Conservation (phyloP, 2,329 filamentous ascomycete genomes). For the Akanthomyces dipterigenus region DNA sequence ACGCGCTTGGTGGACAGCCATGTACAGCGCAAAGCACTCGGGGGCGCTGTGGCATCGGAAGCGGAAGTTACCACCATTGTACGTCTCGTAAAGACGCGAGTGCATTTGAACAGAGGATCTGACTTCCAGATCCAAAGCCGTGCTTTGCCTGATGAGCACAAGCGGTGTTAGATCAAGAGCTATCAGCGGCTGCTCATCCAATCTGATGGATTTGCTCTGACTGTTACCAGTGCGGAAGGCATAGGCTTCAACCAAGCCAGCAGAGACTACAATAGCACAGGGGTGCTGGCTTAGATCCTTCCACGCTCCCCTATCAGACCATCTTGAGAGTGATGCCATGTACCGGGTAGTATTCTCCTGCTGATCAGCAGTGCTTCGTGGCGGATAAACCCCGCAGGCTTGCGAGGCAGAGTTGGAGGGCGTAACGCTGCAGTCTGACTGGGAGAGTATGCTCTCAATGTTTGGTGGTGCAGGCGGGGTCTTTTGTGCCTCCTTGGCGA, state of each 20-base stretch:
- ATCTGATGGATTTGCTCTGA: constrained; percentile 20
- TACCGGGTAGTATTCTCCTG: constrained; percentile 40
- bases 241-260: constrained; percentile 54
- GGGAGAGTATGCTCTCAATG: constrained; percentile 37
- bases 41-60: constrained; percentile 72
- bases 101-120: constrained; percentile 73
- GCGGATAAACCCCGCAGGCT: constrained; percentile 47
- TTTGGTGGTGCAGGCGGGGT: constrained; percentile 18
- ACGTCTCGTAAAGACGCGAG: constrained; percentile 57
- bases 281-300: constrained; percentile 47
- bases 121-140: constrained; percentile 87
- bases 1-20: constrained; percentile 78
- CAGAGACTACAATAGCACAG: constrained; percentile 49
- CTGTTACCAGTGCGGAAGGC: constrained; percentile 28
- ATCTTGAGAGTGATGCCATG: constrained; percentile 52
- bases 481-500: constrained; percentile 28
- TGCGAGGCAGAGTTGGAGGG: constrained; percentile 82
- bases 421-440: constrained; percentile 56
- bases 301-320: constrained; percentile 56
- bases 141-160: constrained; percentile 84
- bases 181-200: constrained; percentile 38
- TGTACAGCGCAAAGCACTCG: constrained; percentile 78
- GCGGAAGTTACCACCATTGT: constrained; percentile 71
- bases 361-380: constrained; percentile 18
- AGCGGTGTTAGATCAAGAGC: constrained; percentile 85